A percentile compares a stretch with the other conserved stretches of the same genome.
Conservation (phyloP, 2,329 filamentous ascomycete genomes). For the Epichloe coenophiala region DNA sequence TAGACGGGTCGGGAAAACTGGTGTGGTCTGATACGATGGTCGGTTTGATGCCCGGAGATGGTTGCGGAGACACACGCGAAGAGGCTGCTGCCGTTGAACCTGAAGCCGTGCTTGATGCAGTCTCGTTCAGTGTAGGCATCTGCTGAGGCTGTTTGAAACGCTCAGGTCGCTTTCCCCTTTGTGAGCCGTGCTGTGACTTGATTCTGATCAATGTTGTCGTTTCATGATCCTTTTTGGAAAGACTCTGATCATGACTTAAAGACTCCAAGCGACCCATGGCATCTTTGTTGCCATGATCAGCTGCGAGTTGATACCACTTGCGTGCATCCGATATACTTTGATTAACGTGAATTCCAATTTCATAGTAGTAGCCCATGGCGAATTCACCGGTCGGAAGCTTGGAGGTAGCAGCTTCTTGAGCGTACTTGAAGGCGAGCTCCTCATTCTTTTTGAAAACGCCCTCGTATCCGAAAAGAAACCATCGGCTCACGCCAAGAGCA, state of each 20-base stretch:
- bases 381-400: constrained; percentile 88
- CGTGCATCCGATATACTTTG: constrained; percentile 71
- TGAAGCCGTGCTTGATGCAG: constrained; percentile 14
- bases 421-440: constrained; percentile 81
- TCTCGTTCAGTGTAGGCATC: constrained; percentile 38
- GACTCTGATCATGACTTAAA: constrained; percentile 65
- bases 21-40: constrained; percentile 25
- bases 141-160: constrained; percentile 38
- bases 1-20: constrained; percentile 34
- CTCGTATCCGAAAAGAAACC: constrained; percentile 95
- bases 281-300: constrained; percentile 84
- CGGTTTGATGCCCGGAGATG: constrained; percentile 27
- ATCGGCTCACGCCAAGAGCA: constrained; percentile 92
- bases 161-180: constrained; percentile 47
- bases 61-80: constrained; percentile 25
- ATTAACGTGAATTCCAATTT: constrained; percentile 87
- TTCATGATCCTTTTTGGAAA: constrained; percentile 87
- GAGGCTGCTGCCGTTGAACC: constrained; percentile 12
- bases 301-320: constrained; percentile 82
- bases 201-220: constrained; percentile 80
- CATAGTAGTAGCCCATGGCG: constrained; percentile 92
- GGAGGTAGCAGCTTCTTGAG: constrained; percentile 67
- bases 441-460: constrained; percentile 92
- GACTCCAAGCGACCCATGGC: constrained; percentile 71
- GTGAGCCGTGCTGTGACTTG: constrained; percentile 64